Conservation (phyloP, 192 early-diverging fungal genomes). For the Mortierella hygrophila region DNA sequence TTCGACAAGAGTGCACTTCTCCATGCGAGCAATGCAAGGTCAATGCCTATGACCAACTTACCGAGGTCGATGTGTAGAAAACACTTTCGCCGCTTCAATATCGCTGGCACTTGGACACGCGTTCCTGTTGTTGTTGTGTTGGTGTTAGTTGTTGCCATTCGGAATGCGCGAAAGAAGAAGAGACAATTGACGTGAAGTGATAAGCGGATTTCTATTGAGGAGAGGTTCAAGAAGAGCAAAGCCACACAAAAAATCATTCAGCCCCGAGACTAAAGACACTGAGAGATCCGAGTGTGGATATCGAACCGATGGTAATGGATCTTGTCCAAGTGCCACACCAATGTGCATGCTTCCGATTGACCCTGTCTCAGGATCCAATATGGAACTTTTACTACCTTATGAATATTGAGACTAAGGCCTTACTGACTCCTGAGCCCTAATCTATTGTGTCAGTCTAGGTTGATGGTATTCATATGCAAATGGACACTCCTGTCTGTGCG, state of each 20-base stretch:
- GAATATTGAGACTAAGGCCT: not conserved
- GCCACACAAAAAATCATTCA: too few relatives aligned
- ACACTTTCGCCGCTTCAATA: slow-evolving; percentile 60
- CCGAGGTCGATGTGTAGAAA: slow-evolving; percentile 68
- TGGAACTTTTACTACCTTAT: not conserved
- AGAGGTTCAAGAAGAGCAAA: not conserved
- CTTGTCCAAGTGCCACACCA: not conserved
- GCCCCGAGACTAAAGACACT: too few relatives aligned
- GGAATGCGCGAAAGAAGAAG: not conserved
- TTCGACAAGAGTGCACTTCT: not conserved
- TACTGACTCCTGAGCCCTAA: not conserved
- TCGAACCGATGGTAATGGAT: too few relatives aligned
- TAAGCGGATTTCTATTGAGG: not conserved
- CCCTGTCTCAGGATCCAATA: not conserved
- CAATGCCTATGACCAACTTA: not conserved
- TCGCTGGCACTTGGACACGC: slow-evolving; percentile 34
- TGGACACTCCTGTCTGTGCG: not conserved
- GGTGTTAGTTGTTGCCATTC: not conserved
- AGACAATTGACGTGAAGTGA: not conserved
- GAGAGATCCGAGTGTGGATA: too few relatives aligned
- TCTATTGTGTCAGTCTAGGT: not conserved
- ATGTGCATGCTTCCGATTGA: not conserved
- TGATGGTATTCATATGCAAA: too few relatives aligned
- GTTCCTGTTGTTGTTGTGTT: not conserved
- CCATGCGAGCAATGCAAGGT: not conserved